These are phyloP conservation scores for Cytidiella melzeri DNA, from an alignment of 768 basidiomycete genomes.

Conservation along the genomic window DNA sequence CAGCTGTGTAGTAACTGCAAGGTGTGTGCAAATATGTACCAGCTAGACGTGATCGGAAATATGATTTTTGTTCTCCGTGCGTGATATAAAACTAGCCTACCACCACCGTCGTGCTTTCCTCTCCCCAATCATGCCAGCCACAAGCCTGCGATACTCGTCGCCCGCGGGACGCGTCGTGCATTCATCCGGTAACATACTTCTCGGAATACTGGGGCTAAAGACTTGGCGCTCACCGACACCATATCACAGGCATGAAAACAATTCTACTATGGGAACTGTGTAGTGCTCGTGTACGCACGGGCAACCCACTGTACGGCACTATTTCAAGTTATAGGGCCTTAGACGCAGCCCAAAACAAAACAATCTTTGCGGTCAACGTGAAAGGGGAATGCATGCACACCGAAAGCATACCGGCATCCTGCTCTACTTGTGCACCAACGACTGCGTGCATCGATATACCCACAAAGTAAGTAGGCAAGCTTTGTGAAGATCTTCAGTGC, in stretches of 20 bases:
- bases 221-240: not conserved
- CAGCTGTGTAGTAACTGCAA: not conserved
- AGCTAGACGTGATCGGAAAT: not conserved
- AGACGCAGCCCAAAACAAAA: not conserved
- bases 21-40: not conserved
- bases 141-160: conserved; percentile 67
- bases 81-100: not conserved
- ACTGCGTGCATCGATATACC: too few species aligned
- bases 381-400: too few species aligned
- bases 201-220: not conserved
- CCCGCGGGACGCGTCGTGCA: conserved; percentile 34
- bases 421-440: too few species aligned
- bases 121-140: conserved; percentile 28
- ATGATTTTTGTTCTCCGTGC: not conserved
- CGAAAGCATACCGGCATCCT: too few species aligned
- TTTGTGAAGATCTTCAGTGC: too few species aligned
- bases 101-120: not conserved
- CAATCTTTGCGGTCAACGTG: too few species aligned
- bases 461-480: too few species aligned
- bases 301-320: not conserved
- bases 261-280: not conserved
- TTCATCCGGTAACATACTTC: not conserved
- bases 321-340: not conserved
- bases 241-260: not conserved
- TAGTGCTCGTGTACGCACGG: not conserved